Evolutionary conservation across 805 yeast species (phyloP), one percentile per base, ranked within the genome.

Genomic region (Sungouiozyma ichnusensis): DNA sequence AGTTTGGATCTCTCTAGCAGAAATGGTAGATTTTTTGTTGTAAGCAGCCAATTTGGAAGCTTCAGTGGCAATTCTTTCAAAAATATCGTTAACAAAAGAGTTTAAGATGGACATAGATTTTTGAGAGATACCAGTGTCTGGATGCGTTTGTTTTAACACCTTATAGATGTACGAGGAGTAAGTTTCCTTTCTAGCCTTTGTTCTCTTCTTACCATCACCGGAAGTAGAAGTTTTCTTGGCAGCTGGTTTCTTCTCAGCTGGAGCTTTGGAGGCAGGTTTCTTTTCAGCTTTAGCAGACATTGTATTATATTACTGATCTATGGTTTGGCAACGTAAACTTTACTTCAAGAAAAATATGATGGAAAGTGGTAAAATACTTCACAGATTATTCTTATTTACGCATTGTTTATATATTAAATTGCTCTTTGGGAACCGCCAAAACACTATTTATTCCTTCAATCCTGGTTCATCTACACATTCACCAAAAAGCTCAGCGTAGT

Each of bases 91-190:
- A 58, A 90, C 97, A 60, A 90, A 90, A 35, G 97, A 90, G 84
- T 90, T 90, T 90, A 90, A 81, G 69, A 90, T 90, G 54, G 95
- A 86, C 95, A 90, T 90, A 53, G 97, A 95, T 68, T 86, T 85
- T 73, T 87, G 95, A 59, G 97, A 88, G 67, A 90, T 90, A 85
- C 97, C 97, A 51, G 97, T 90, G 69, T 90, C 97, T 70, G 97
- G 97, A 73, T 90, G 97, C 50, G 97, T 88, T 78, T 90, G 97
- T 74, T 88, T 88, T 68, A 90, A 82, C 56, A 88, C 97, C 74
- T 90, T 90, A 92, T 88, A 90, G 68, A 90, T 88, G 74, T 90
- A 90, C 50, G 97, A 87, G 53, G 95, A 86, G 77, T 87, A 90
- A 52, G 97, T 86, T 75, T 90, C 97, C 83, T 86, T 87, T 81